These are phyloP conservation scores for Russula emetica DNA, from an alignment of 768 basidiomycete genomes.

Conservation along the genomic window DNA sequence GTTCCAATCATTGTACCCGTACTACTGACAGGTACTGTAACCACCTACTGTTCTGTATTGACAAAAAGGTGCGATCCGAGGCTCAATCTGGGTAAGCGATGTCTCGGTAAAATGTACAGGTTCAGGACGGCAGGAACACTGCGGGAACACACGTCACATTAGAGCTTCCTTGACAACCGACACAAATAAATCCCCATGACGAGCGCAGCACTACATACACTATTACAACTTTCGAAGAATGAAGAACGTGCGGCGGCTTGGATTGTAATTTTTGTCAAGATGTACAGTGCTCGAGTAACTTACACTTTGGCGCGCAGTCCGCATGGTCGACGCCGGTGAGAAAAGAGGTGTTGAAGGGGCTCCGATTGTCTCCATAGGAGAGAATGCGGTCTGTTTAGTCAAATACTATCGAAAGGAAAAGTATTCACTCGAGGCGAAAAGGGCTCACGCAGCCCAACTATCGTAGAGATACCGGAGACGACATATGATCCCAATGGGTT, in stretches of 20 bases:
- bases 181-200: background rate
- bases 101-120: slow-evolving; percentile 14
- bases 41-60: background rate
- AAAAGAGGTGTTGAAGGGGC: slow-evolving; percentile 32
- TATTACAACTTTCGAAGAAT: background rate
- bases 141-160: slow-evolving; percentile 8
- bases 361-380: slow-evolving; percentile 1
- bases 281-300: too few relatives aligned
- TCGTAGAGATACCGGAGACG: background rate
- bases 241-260: background rate
- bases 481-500: background rate
- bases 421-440: background rate
- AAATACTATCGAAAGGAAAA: background rate
- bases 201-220: background rate
- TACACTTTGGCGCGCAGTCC: slow-evolving; percentile 37
- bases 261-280: background rate
- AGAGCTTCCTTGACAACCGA: slow-evolving; percentile 13
- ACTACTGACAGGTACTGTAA: background rate
- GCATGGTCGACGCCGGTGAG: slow-evolving; percentile 46
- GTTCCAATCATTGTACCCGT: background rate
- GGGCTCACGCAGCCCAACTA: background rate
- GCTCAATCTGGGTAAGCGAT: background rate
- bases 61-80: slow-evolving; percentile 2
- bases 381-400: background rate
- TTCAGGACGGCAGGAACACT: background rate